Evolutionary conservation across 2,329 filamentous ascomycete genomes (phyloP), one percentile per base, ranked within the genome.

Genomic region (Colletotrichum sp.): DNA sequence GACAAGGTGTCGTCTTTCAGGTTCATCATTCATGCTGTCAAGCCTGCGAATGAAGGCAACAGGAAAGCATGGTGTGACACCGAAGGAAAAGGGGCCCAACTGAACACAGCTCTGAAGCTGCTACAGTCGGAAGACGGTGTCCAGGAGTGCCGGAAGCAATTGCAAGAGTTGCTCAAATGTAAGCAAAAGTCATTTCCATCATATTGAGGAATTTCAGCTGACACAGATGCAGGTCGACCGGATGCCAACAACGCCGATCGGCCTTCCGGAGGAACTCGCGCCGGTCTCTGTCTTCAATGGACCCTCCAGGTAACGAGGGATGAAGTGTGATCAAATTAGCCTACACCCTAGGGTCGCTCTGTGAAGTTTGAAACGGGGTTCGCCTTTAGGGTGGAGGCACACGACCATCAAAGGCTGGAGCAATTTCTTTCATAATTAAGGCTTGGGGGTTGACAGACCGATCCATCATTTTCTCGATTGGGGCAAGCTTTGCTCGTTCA

Each of bases 391-490:
- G 9, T 10, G 9, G 18, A 43, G 1, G 6, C 39, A 43, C 8
- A 1, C 9, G 14, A 39, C 36, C 36, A 18, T 48, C 43, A 4
- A 48, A 48, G n/a, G 3, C 43, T 21, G n/a, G n/a, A 48, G n/a
- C 18, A 9, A n/a, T n/a, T n/a, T 4, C 1, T 48, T 21, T 21
- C 6, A 18, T 1, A 48, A 48, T 21, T 7, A 0, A 48, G n/a
- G 10, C n/a, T 12, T 12, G 0, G 2, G n/a, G n/a, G 10, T 48
- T 21, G 10, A 13, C 9, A 21, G 43, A 48, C 10, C 18, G n/a
- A 48, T 13, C n/a, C n/a, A 48, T 21, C 18, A 21, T 48, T 48
- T 21, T 13, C 18, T n/a, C 43, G n/a, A 48, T 7, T 48, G n/a
- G 43, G 10, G 43, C 43, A 48, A 48, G 1, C 43, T 48, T 48